Evolutionary conservation across 169 alveolate genomes (phyloP).

Genomic region (Cryptosporidium sp.): DNA sequence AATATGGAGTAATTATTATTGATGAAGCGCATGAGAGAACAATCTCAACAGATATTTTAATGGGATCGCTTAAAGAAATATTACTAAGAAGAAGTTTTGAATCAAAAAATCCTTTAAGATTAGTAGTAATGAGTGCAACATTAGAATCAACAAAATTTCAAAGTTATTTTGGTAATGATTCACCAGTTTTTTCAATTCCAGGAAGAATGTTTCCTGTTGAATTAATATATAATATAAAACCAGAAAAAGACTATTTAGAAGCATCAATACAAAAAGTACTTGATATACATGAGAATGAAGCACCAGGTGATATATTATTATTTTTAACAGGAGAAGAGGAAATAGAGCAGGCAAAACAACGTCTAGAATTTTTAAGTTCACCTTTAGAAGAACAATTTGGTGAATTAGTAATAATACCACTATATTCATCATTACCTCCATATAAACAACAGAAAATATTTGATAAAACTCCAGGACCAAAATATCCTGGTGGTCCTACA

Average conservation of each 20-base stretch:
- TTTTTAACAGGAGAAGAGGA: slow-evolving; percentile 92
- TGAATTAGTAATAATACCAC: slow-evolving; percentile 90
- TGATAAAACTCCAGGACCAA: slow-evolving; percentile 94
- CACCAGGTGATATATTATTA: slow-evolving; percentile 86
- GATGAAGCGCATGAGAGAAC: slow-evolving; percentile 99
- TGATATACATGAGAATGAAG: slow-evolving; percentile 93
- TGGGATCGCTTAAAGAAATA: slow-evolving; percentile 96
- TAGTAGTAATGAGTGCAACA: slow-evolving; percentile 98
- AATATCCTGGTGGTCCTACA: slow-evolving; percentile 89
- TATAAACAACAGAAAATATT: slow-evolving; percentile 95
- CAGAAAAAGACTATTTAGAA: slow-evolving; percentile 95
- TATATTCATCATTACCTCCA: slow-evolving; percentile 98
- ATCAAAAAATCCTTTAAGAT: slow-evolving; percentile 83
- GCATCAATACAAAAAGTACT: slow-evolving; percentile 93
- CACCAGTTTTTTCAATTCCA: slow-evolving; percentile 96
- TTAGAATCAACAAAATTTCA: slow-evolving; percentile 96
- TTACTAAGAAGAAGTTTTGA: slow-evolving; percentile 86
- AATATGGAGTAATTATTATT: slow-evolving; percentile 92
- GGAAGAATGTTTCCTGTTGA: slow-evolving; percentile 99
- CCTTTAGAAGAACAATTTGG: slow-evolving; percentile 80
- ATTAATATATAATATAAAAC: slow-evolving; percentile 92
- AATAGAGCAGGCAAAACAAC: slow-evolving; percentile 84
- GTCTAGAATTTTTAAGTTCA: slow-evolving; percentile 77
- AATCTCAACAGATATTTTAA: slow-evolving; percentile 95
- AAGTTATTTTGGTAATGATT: slow-evolving; percentile 91